Conservation (phyloP, 192 early-diverging fungal genomes). For the Coemansia sp. region DNA sequence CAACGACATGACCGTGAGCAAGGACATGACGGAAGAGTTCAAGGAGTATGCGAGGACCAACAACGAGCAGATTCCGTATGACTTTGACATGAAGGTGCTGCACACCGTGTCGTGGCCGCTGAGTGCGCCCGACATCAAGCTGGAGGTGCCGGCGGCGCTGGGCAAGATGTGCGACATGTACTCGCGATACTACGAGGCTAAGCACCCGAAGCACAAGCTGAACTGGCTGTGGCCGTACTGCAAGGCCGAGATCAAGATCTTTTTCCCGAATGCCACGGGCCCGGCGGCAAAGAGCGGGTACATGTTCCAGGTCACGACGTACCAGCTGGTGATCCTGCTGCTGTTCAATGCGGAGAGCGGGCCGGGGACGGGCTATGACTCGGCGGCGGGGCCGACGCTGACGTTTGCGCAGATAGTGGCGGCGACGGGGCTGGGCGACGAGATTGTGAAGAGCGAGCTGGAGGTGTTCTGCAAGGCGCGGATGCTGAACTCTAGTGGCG, state of each 20-base stretch:
- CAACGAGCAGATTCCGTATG: conserved; percentile 46
- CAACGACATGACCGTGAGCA: conserved; percentile 85
- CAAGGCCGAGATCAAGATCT: conserved; percentile 90
- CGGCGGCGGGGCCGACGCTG: conserved; percentile 32
- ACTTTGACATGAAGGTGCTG: conserved; percentile 85
- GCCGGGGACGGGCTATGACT: conserved; percentile 57
- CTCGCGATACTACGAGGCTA: conserved; percentile 80
- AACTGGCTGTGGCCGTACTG: conserved; percentile 93
- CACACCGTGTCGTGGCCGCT: conserved; percentile 89
- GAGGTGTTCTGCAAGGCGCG: conserved; percentile 80
- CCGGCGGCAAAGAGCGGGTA: conserved; percentile 62
- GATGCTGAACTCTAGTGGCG: conserved; percentile 51
- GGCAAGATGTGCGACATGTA: conserved; percentile 80
- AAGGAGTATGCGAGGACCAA: conserved; percentile 52
- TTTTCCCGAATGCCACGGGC: conserved; percentile 72
- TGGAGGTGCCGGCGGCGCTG: conserved; percentile 86
- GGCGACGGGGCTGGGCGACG: conserved; percentile 67
- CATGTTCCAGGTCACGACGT: conserved; percentile 66
- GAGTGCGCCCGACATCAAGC: conserved; percentile 67
- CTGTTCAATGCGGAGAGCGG: conserved; percentile 72
- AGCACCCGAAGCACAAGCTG: conserved; percentile 85
- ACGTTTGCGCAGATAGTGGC: conserved; percentile 71
- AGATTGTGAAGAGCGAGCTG: conserved; percentile 65
- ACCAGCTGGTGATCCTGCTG: conserved; percentile 90
- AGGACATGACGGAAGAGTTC: conserved; percentile 84